A percentile compares a stretch with the other conserved stretches of the same genome.
Evolutionary conservation across 2,329 filamentous ascomycete genomes (phyloP).

Genomic region (Nigrospora osmanthi): DNA sequence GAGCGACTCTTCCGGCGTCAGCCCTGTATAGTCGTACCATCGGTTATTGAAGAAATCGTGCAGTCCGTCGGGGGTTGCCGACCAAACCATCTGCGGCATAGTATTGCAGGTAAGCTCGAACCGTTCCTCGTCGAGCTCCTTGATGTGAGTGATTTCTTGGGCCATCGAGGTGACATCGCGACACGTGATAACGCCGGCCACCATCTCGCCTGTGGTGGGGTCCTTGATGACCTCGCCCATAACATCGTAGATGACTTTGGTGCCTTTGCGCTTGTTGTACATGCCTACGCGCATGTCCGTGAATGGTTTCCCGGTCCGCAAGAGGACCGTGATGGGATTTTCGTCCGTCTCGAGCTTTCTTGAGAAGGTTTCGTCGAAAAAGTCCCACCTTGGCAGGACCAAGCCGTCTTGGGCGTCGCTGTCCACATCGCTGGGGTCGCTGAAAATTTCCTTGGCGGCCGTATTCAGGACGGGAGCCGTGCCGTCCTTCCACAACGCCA

Average conservation of each 20-base stretch:
- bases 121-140: slow-evolving; percentile 62
- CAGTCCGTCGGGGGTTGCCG: slow-evolving; percentile 55
- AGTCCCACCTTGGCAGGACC: slow-evolving; percentile 49
- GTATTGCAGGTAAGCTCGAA: slow-evolving; percentile 72
- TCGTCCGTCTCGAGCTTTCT: slow-evolving; percentile 48
- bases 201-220: slow-evolving; percentile 59
- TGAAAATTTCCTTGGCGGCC: slow-evolving; percentile 48
- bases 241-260: slow-evolving; percentile 53
- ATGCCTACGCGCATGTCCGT: slow-evolving; percentile 55
- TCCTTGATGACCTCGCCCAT: slow-evolving; percentile 62
- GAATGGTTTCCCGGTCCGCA: slow-evolving; percentile 54
- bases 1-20: slow-evolving; percentile 53
- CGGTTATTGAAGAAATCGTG: slow-evolving; percentile 68
- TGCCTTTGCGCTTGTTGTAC: slow-evolving; percentile 42
- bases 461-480: slow-evolving; percentile 67
- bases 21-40: slow-evolving; percentile 76
- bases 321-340: slow-evolving; percentile 58
- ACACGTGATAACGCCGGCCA: slow-evolving; percentile 65
- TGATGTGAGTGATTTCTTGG: slow-evolving; percentile 61
- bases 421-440: slow-evolving; percentile 25
- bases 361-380: slow-evolving; percentile 62
- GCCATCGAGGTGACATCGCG: slow-evolving; percentile 66
- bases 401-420: slow-evolving; percentile 34
- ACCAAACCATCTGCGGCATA: slow-evolving; percentile 69
- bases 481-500: slow-evolving; percentile 77